Percentiles rank a stretch among this genome's conserved stretches.
Conservation (phyloP, 108 stramenopile species). For the Cyclostephanos tholiformis region DNA sequence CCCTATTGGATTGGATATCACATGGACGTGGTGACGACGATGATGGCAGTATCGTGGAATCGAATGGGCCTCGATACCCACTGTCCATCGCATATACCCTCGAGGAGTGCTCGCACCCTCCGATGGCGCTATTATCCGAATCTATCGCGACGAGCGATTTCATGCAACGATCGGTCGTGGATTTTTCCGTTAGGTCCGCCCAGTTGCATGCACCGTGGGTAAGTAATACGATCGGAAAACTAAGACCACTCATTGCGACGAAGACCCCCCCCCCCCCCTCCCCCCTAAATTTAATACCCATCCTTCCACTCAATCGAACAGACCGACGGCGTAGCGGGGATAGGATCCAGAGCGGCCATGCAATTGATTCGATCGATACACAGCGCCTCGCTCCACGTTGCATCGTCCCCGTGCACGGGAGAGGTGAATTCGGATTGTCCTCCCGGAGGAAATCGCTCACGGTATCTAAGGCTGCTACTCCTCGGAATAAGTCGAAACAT, state of each 20-base stretch:
- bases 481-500: constrained; percentile 19
- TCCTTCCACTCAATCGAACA: not conserved
- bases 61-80: not conserved
- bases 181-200: constrained; percentile 31
- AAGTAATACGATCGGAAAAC: not conserved
- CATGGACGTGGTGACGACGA: not conserved
- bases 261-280: not conserved
- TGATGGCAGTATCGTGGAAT: not conserved
- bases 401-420: not conserved
- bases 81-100: constrained; percentile 31
- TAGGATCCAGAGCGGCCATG: constrained; percentile 17
- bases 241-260: not conserved
- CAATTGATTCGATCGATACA: constrained; percentile 22
- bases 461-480: constrained; percentile 10
- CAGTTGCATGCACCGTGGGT: constrained; percentile 30
- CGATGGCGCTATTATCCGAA: not conserved
- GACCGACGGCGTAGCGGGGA: constrained; percentile 35
- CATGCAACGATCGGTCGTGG: constrained; percentile 34
- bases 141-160: constrained; percentile 21
- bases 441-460: not conserved
- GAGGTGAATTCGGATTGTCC: not conserved
- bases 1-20: constrained; percentile 39
- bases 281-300: no score
- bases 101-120: constrained; percentile 16
- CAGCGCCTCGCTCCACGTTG: not conserved